Conservation (phyloP, 129 eudicot species). For the Flaveria brownii region DNA sequence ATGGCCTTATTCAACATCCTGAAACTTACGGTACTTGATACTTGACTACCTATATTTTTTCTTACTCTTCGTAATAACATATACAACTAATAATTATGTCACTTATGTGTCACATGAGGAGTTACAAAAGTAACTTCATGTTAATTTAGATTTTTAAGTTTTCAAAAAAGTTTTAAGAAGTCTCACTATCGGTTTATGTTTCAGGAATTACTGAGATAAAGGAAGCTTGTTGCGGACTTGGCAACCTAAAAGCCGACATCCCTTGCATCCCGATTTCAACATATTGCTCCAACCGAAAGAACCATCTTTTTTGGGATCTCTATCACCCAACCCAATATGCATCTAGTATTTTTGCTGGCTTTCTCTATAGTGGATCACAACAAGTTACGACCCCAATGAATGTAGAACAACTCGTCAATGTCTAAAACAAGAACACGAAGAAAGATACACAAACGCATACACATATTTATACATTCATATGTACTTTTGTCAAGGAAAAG, state of each 20-base stretch:
- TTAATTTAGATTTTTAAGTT: not conserved
- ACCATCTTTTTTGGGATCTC: conserved; percentile 80
- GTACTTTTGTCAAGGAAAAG: not conserved
- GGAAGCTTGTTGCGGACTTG: conserved; percentile 83
- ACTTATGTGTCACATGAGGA: too few relatives aligned
- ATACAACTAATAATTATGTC: too few relatives aligned
- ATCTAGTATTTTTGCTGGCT: conserved; percentile 44
- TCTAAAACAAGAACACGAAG: conserved; percentile 20
- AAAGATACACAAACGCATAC: conserved; percentile 5
- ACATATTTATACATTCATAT: conserved; percentile 8
- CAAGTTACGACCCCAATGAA: conserved; percentile 52
- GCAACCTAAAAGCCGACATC: conserved; percentile 60
- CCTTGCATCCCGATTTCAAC: conserved; percentile 70
- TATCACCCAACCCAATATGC: conserved; percentile 71
- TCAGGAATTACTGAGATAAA: conserved; percentile 73
- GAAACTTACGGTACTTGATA: conserved; percentile 56
- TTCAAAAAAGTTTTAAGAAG: not conserved
- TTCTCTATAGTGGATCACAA: conserved; percentile 44
- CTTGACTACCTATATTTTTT: not conserved
- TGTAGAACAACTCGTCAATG: conserved; percentile 53
- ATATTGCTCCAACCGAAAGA: conserved; percentile 56
- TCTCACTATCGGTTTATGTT: not conserved
- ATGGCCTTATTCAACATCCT: conserved; percentile 58
- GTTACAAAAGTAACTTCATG: too few relatives aligned
- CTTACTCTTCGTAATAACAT: not conserved